Conservation (phyloP, 495 filamentous ascomycete species). For the Neurospora intermedia region DNA sequence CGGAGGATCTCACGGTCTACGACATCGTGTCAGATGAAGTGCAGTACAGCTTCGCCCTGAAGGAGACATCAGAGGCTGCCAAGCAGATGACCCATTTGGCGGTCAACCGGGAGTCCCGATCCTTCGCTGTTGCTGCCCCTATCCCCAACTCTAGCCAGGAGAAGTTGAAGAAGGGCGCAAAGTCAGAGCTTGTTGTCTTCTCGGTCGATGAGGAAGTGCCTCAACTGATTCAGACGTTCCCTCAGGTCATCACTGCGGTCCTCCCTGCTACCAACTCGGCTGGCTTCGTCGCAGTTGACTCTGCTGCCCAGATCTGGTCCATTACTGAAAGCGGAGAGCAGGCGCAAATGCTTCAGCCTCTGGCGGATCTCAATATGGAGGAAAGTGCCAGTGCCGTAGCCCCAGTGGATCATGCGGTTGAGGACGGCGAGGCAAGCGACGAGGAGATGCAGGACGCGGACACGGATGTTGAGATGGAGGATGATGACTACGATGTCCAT, state of each 20-base stretch:
- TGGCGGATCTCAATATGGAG: slow-evolving; percentile 35
- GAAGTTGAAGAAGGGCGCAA: slow-evolving; percentile 17
- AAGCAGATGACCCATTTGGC: slow-evolving; percentile 49
- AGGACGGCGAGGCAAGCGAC: slow-evolving; percentile 41
- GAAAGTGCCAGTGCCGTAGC: slow-evolving; percentile 6
- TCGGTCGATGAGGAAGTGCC: slow-evolving; percentile 36
- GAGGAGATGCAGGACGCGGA: slow-evolving; percentile 29
- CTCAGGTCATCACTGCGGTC: slow-evolving; percentile 43
- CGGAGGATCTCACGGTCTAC: slow-evolving; percentile 52
- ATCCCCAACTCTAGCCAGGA: slow-evolving; percentile 15
- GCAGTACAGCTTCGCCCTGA: slow-evolving; percentile 37
- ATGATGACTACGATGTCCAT: slow-evolving; percentile 28
- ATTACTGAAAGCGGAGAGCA: slow-evolving; percentile 39
- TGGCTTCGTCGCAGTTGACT: slow-evolving; percentile 51
- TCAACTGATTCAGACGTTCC: slow-evolving; percentile 35
- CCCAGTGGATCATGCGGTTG: slow-evolving; percentile 13
- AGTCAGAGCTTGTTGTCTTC: slow-evolving; percentile 48
- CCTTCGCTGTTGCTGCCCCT: slow-evolving; percentile 48
- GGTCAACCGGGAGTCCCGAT: slow-evolving; percentile 41
- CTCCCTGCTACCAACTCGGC: slow-evolving; percentile 40
- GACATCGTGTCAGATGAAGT: slow-evolving; percentile 53
- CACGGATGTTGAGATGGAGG: slow-evolving; percentile 24
- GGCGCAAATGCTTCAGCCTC: slow-evolving; percentile 38
- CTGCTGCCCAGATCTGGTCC: slow-evolving; percentile 46
- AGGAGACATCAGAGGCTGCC: slow-evolving; percentile 19